Evolutionary conservation across 805 yeast species (phyloP), one percentile per base, ranked within the genome.

Genomic region (Suhomyces faveliae): DNA sequence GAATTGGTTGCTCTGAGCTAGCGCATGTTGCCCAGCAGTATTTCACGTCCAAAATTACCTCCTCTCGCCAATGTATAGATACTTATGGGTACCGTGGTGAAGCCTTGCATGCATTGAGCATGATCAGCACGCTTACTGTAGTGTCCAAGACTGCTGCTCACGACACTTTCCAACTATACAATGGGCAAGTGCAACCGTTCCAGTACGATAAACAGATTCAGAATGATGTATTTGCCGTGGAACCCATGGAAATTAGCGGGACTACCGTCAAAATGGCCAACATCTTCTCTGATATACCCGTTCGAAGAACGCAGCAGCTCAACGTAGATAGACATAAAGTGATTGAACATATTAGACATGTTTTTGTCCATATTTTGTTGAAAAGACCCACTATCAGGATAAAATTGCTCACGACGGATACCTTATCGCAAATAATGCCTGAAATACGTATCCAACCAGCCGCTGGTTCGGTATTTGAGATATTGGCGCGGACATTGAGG

Each of bases 1-100:
- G 97, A 0, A 79, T 91, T 2, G 48, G 53, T 4, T 71, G 74
- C 0, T 69, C 57, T 0, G 84, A 83, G 40, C 57, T 87, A 42
- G 64, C 56, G 0, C 35, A 54, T 1, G 58, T 86, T 1, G 89
- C 86, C 0, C 42, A 52, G 11, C 64, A 74, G 15, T 70, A 79
- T 56, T 67, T 66, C 29, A 54, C 61, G 4, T 54, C 59, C 4
- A 46, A 46, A 39, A 19, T 43, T 21, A 13, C 15, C 9, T 2
- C 8, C 8, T 5, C 6, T 11, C 30, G 23, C 13, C 29, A 40
- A 5, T 12, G 20, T 10, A 17, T 44, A 15, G 13, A 7, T 4
- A 43, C 50, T 2, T 49, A 42, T 30, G 52, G 52, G 1, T 49
- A 29, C 38, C 22, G 46, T 9, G 59, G 59, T 6, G 47, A 51